phyloP scores from a whole-genome alignment of 495 filamentous ascomycete species.

The Pseudoneurospora amorphoporcata region DNA sequence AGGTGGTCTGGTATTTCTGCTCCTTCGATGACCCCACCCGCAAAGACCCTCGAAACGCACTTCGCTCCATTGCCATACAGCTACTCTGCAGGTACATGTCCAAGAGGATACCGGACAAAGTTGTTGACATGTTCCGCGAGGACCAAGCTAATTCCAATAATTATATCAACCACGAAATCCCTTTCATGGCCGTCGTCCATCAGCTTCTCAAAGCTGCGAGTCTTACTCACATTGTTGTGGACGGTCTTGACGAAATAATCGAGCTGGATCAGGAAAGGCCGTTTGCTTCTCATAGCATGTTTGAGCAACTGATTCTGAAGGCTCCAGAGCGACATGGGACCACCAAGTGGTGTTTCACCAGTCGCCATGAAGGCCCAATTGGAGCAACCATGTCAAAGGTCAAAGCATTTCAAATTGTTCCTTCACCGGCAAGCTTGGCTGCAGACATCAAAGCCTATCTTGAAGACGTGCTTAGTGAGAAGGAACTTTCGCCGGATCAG shows the following conservation, averaged over 20 bases:
- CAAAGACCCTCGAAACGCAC: constrained; percentile 12
- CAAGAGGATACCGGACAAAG: neutral
- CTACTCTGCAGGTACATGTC: constrained; percentile 4
- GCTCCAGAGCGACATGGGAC: constrained; percentile 15
- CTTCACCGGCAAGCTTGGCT: neutral
- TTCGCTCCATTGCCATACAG: constrained; percentile 21
- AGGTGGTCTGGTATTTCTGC: constrained; percentile 22
- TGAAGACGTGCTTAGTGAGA: neutral
- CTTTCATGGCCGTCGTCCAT: constrained; percentile 9
- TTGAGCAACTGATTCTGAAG: constrained; percentile 3
- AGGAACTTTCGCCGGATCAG: neutral
- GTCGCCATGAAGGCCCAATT: constrained; percentile 12
- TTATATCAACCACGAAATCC: neutral
- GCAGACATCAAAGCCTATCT: constrained; percentile 15
- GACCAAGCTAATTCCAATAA: neutral
- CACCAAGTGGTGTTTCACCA: constrained; percentile 27
- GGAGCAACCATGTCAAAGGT: constrained; percentile 10
- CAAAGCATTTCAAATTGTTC: constrained; percentile 2
- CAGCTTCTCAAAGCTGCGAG: constrained; percentile 13
- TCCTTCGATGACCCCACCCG: constrained; percentile 18
- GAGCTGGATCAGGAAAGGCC: neutral
- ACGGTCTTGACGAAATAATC: constrained; percentile 26
- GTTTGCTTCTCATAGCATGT: neutral
- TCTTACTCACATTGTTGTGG: constrained; percentile 22
- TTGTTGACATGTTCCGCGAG: neutral